phyloP scores from a whole-genome alignment of 169 alveolate species.

The Theileria parva region DNA sequence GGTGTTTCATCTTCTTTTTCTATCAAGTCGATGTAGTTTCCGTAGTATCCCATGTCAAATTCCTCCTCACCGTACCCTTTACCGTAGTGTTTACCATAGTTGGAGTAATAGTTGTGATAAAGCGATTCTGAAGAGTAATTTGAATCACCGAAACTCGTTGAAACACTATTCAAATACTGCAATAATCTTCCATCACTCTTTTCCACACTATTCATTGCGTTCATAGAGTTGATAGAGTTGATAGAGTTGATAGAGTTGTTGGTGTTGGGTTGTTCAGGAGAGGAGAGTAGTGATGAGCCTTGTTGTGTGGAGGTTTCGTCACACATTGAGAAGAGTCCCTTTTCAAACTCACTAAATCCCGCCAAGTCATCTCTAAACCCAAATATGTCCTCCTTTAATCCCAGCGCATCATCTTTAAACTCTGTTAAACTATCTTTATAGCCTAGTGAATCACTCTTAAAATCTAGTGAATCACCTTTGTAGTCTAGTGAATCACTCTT shows the following conservation, averaged over 20 bases:
- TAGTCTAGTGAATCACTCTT: too few relatives aligned
- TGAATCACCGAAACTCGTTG: constrained; percentile 19
- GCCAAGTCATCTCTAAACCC: not conserved
- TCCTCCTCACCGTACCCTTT: not conserved
- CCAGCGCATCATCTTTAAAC: too few relatives aligned
- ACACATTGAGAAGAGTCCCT: constrained; percentile 25
- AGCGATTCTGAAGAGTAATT: constrained; percentile 7
- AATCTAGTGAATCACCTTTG: too few relatives aligned
- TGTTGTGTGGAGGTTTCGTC: constrained; percentile 16
- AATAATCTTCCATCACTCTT: not conserved
- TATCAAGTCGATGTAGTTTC: not conserved
- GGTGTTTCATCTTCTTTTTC: constrained; percentile 37
- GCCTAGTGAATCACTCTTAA: too few relatives aligned
- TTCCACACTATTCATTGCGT: not conserved
- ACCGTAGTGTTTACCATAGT: not conserved
- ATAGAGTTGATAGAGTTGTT: not conserved
- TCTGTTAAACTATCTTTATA: too few relatives aligned
- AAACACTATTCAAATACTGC: not conserved
- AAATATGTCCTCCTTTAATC: too few relatives aligned
- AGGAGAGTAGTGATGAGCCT: constrained; percentile 23
- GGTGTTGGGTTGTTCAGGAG: constrained; percentile 18
- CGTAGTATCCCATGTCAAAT: not conserved
- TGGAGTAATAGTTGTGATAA: not conserved
- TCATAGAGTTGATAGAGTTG: not conserved
- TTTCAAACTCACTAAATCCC: constrained; percentile 29